phyloP scores from a whole-genome alignment of 768 basidiomycete species.

The Mycena galericulata region DNA sequence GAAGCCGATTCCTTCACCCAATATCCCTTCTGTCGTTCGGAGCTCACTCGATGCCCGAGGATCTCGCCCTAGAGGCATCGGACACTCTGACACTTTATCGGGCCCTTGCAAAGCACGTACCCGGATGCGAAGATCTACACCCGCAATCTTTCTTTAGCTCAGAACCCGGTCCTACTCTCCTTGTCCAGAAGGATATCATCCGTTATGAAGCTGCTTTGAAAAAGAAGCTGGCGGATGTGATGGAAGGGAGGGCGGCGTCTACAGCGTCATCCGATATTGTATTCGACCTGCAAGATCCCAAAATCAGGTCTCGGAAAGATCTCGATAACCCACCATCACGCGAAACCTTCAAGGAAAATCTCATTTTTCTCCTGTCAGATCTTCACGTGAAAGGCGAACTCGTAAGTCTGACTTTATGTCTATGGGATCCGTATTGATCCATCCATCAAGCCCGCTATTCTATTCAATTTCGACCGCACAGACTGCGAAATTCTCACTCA shows the following conservation, averaged over 20 bases:
- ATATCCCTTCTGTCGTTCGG: conserved; percentile 70
- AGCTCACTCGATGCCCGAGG: conserved; percentile 62
- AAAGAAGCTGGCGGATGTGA: conserved; percentile 53
- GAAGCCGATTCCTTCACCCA: conserved; percentile 72
- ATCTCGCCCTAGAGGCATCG: conserved; percentile 71
- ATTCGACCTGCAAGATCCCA: conserved; percentile 51
- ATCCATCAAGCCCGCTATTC: conserved; percentile 65
- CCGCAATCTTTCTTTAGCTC: conserved; percentile 17
- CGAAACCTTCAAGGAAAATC: conserved; percentile 51
- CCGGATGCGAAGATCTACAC: conserved; percentile 40
- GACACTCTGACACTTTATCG: conserved; percentile 67
- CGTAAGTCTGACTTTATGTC: conserved; percentile 50
- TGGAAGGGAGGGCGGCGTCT: conserved; percentile 44
- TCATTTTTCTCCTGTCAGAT: conserved; percentile 68
- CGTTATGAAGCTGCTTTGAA: conserved; percentile 69
- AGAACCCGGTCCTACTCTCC: conserved; percentile 64
- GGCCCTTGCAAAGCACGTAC: conserved; percentile 47
- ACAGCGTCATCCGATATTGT: conserved; percentile 53
- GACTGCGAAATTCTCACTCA: conserved; percentile 68
- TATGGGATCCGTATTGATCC: neutral
- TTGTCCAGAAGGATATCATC: conserved; percentile 68
- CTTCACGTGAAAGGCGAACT: conserved; percentile 65
- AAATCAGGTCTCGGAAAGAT: conserved; percentile 29
- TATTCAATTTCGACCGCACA: conserved; percentile 75
- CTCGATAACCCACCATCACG: conserved; percentile 48